Evolutionary conservation across 164 flowering plant genomes (phyloP), one percentile per base, ranked within the genome.

Genomic region (Nymphaea colorata): DNA sequence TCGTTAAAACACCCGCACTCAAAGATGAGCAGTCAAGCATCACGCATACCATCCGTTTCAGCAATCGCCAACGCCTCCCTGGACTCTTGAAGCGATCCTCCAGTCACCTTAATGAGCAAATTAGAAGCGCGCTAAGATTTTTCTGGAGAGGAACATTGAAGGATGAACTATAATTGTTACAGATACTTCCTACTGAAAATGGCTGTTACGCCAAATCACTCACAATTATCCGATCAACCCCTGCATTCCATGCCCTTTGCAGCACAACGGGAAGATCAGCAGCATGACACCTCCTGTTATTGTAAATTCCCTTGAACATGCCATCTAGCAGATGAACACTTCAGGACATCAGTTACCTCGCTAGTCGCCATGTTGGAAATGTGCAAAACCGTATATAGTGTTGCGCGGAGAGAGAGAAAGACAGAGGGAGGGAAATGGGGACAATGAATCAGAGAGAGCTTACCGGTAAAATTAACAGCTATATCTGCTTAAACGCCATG

Each of bases 21-120:
- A 25, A 25, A 25, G 36, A 25, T 25, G 36, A 25, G 36, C 36
- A 25, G 36, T 25, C 53, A 45, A 45, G 10, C 7, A 45, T 45
- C 53, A 45, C 53, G 10, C 61, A 67, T 41, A 93, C 98, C 98
- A 86, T 94, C 96, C 2, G 93, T 89, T 78, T 94, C 97, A 2
- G 98, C 96, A 78, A 94, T 87, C 12, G 94, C 85, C 47, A 94
- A 87, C 68, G 98, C 97, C 78, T 94, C 88, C 79, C 67, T 87
- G 42, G 98, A 94, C 70, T 94, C 98, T 78, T 91, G 87, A 17
- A 94, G 89, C 16, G 98, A 94, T n/a, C 98, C 98, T 18, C 98
- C 98, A 72, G 98, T 91, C 57, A 94, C 97, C 98, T 91, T 72
- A 62, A 41, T 44, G 65, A 68, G 10, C 59, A 55, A 55, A 25